Evolutionary conservation across 169 alveolate species (phyloP), one percentile per base, ranked within the genome.

Genomic region (Cytauxzoon felis): DNA sequence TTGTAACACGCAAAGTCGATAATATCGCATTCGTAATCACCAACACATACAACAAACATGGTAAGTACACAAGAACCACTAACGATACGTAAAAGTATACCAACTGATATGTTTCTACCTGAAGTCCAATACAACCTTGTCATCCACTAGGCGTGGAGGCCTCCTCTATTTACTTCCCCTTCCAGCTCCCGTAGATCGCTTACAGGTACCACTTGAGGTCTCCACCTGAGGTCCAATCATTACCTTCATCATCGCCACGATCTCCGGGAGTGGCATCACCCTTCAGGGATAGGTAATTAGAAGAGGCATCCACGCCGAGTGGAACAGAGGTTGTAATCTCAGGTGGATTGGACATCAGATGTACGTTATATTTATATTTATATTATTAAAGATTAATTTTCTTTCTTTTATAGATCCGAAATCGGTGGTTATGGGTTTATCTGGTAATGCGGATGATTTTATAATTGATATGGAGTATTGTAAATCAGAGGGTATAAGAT

Each of bases 341-440:
- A n/a, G n/a, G n/a, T n/a, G n/a, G n/a, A n/a, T n/a, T n/a, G n/a
- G n/a, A n/a, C n/a, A n/a, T n/a, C n/a, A n/a, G n/a, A n/a, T n/a
- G n/a, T n/a, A n/a, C n/a, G n/a, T n/a, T n/a, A n/a, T n/a, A n/a
- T n/a, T n/a, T n/a, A n/a, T n/a, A n/a, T n/a, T n/a, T n/a, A n/a
- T n/a, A n/a, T n/a, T n/a, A n/a, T n/a, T n/a, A n/a, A n/a, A n/a
- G n/a, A n/a, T n/a, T n/a, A n/a, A n/a, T n/a, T n/a, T n/a, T n/a
- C n/a, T n/a, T n/a, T n/a, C n/a, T 45, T 11, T 13, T 8, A 1
- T 41, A 21, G 49, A 53, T 45, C 45, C 62, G 51, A 69, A 63
- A 48, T 52, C 87, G 11, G 82, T 86, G 16, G 65, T 86, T 32
- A 47, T 86, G 19, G 92, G 92, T 24, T 64, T 86, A 3, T 58